phyloP scores from a whole-genome alignment of 192 early-diverging fungal species.

The Podila horticola region DNA sequence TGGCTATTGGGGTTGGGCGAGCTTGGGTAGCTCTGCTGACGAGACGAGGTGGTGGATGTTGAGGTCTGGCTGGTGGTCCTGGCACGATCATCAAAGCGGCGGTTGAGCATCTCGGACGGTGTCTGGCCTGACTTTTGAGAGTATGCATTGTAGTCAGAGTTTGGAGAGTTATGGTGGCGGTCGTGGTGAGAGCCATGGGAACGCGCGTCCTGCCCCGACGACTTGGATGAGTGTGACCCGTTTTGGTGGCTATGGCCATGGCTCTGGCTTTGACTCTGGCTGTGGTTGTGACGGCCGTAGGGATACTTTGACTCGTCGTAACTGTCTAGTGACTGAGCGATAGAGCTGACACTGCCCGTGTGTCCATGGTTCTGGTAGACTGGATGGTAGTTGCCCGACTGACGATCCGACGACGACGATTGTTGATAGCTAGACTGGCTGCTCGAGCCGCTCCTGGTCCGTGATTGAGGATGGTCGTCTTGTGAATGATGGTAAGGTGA shows the following conservation, averaged over 20 bases:
- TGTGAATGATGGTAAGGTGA: background rate
- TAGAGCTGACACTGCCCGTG: slow-evolving; percentile 2
- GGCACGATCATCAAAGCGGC: slow-evolving; percentile 15
- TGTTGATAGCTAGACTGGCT: slow-evolving; percentile 12
- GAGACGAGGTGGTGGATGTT: background rate
- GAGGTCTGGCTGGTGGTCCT: background rate
- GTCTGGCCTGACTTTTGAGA: background rate
- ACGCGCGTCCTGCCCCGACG: background rate
- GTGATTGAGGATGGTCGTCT: background rate
- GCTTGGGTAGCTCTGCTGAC: background rate
- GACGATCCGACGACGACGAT: slow-evolving; percentile 1
- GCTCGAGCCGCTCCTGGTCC: slow-evolving; percentile 10
- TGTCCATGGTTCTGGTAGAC: slow-evolving; percentile 16
- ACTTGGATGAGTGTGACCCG: background rate
- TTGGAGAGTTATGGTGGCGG: background rate
- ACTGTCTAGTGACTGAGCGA: slow-evolving; percentile 1
- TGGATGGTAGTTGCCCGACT: background rate
- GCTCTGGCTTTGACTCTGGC: slow-evolving; percentile 6
- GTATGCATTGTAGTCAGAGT: background rate
- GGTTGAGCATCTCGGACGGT: slow-evolving; percentile 24
- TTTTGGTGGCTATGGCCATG: background rate
- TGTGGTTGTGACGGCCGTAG: background rate
- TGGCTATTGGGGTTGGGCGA: background rate
- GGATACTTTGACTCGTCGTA: slow-evolving; percentile 10
- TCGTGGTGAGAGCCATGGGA: background rate